Base-by-base conservation (phyloP, 176 grass and related monocot genomes). In the Pontederia crassipes region DNA sequence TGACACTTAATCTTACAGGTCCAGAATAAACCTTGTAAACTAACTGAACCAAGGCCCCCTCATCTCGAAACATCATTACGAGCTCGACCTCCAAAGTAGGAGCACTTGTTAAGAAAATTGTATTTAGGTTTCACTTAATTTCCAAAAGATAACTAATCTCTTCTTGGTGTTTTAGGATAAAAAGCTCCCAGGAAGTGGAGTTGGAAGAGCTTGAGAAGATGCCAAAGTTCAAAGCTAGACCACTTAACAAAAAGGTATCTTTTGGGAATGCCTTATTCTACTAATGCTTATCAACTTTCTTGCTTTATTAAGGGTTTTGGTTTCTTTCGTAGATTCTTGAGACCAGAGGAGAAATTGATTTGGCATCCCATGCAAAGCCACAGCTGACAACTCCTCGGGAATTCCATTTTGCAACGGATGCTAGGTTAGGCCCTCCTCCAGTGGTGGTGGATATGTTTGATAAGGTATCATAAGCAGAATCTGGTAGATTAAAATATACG, bases 151-250 rank as follows among this genome's bases (percentile, higher is more conserved):
- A 69, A 14, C 14, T 59, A 29, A 61, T 3, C 45, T 60, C n/a
- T 24, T 26, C 4, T 12, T 70, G 1, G 11, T 14, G 15, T 17
- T 69, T 72, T 76, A 98, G 94, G 66, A 82, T 79, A 52, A 93
- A 86, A 76, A 86, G 94, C 72, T 79, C 82, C 81, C 77, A 84
- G 77, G 94, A 98, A 58, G 67, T 86, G 55, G 88, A 98, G 69
- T 68, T 89, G 47, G 94, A 93, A 71, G 87, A 89, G 78, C 69
- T 98, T 46, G 81, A 89, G 72, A 98, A 83, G 52, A 89, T 82
- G 54, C 82, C 94, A 57, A 92, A 80, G 64, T 98, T 98, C 62
- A 93, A 89, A 79, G 94, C 94, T 65, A 92, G 74, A 61, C 85
- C 85, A 67, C 61, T 98, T 24, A 83, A 93, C 57, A 98, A 59